Percentiles rank a stretch among this genome's conserved stretches.
Evolutionary conservation across 2,329 filamentous ascomycete species (phyloP).

Genomic region (Colletotrichum lentis): DNA sequence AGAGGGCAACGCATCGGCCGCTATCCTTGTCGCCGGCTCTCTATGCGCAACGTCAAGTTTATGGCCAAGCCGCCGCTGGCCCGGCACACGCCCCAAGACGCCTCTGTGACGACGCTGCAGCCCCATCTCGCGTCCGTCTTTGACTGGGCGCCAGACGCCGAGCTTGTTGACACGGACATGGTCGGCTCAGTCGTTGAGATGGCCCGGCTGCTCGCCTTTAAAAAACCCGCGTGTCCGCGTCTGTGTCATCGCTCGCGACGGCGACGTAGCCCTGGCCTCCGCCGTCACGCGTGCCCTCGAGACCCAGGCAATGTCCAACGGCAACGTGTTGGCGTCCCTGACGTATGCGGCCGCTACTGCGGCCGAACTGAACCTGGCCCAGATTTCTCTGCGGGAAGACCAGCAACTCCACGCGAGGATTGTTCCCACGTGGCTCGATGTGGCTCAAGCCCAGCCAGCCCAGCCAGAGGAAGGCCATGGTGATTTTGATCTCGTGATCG

Average conservation of each 20-base stretch:
- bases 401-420: not conserved
- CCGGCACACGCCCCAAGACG: not conserved
- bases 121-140: not conserved
- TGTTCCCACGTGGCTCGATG: not conserved
- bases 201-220: not conserved
- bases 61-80: not conserved
- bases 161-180: not conserved
- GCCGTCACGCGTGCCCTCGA: not conserved
- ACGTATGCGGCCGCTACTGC: slow-evolving; percentile 3
- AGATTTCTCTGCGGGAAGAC: not conserved
- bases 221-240: slow-evolving; percentile 14
- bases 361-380: not conserved
- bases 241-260: not conserved
- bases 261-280: not conserved
- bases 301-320: not conserved
- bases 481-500: not conserved
- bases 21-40: not conserved
- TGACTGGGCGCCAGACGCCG: slow-evolving; percentile 12
- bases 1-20: no score
- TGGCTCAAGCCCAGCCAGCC: not conserved
- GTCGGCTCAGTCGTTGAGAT: not conserved
- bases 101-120: not conserved
- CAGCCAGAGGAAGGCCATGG: not conserved
- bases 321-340: not conserved
- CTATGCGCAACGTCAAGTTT: slow-evolving; percentile 5